These are phyloP conservation scores for Fusarium kyushuense DNA, from an alignment of 2,329 filamentous ascomycete species.

Conservation along the genomic window DNA sequence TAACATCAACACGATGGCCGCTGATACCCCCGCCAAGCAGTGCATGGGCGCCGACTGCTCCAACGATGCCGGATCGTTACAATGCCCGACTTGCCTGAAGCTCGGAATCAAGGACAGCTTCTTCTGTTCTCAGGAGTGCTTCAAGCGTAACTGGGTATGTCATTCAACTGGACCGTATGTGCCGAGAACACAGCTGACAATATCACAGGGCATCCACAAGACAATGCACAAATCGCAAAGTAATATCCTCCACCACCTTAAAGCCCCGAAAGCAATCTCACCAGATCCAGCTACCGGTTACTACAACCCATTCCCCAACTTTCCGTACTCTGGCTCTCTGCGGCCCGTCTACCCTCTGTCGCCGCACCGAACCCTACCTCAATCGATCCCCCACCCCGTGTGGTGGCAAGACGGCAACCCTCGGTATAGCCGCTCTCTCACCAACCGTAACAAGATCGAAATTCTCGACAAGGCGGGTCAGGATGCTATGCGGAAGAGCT, in stretches of 20 bases:
- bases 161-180: conserved; percentile 2
- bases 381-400: conserved; percentile 84
- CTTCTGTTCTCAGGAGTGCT: conserved; percentile 99
- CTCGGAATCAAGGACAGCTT: conserved; percentile 87
- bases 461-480: conserved; percentile 83
- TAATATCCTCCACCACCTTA: conserved; percentile 78
- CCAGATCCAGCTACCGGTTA: conserved; percentile 89
- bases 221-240: conserved; percentile 75
- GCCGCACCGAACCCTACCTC: conserved; percentile 76
- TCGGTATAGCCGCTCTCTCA: conserved; percentile 68
- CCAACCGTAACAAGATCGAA: conserved; percentile 83
- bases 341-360: conserved; percentile 91
- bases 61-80: conserved; percentile 85
- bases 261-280: conserved; percentile 86
- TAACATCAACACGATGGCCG: conserved; percentile 56
- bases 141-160: conserved; percentile 97
- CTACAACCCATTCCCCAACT: conserved; percentile 93
- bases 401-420: conserved; percentile 88
- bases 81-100: conserved; percentile 96
- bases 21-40: conserved; percentile 68
- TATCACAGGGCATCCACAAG: conserved; percentile 81
- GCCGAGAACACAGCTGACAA: conserved; percentile 37
- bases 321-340: conserved; percentile 81
- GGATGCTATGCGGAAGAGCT: conserved; percentile 93
- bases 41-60: conserved; percentile 87